Evolutionary conservation across 306 rosid species (phyloP).

Genomic region (Trifolium repens): DNA sequence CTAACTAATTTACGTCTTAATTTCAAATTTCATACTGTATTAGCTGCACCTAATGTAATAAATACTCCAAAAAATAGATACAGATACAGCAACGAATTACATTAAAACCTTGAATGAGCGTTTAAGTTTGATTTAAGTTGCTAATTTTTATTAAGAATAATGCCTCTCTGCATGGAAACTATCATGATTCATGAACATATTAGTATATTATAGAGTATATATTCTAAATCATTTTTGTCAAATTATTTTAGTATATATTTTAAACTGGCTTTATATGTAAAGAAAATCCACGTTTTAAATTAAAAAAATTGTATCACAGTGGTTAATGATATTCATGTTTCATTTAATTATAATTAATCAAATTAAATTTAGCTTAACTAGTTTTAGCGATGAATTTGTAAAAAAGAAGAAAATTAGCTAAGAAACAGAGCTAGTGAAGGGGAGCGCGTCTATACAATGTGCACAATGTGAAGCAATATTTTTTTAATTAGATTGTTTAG

Average conservation of each 20-base stretch:
- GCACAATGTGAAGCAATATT: neutral
- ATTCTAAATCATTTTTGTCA: too few relatives aligned
- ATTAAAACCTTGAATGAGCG: neutral
- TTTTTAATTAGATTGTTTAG: neutral
- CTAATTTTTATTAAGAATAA: neutral
- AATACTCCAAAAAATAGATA: too few relatives aligned
- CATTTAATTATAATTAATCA: neutral
- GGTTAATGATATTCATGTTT: neutral
- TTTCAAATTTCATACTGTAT: neutral
- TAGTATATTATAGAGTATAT: too few relatives aligned
- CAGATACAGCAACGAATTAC: neutral
- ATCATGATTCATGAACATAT: too few relatives aligned
- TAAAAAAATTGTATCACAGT: neutral
- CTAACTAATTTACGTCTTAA: neutral
- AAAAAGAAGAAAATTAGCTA: too few relatives aligned
- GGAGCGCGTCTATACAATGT: neutral
- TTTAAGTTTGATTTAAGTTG: neutral
- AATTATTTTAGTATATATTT: too few relatives aligned
- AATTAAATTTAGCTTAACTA: neutral
- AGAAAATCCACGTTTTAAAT: too few relatives aligned
- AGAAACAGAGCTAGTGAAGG: neutral
- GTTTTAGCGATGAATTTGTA: neutral
- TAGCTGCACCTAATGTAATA: too few relatives aligned
- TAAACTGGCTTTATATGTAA: too few relatives aligned
- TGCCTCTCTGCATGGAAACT: too few relatives aligned